Conservation (phyloP, 1,139 yeast genomes). For the Pneumocystis murina region DNA sequence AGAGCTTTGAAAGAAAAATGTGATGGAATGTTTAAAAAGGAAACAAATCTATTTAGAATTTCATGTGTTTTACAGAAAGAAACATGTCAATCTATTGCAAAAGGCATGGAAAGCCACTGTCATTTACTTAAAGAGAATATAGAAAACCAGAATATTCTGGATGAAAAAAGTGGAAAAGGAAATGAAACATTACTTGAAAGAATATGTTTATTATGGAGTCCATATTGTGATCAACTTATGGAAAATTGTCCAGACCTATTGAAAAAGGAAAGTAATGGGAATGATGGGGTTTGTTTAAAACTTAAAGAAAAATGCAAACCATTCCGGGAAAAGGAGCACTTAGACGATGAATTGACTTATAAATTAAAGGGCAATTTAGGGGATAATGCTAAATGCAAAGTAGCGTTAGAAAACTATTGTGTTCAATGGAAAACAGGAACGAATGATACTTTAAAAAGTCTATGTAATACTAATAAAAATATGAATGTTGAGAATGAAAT, state of each 20-base stretch:
- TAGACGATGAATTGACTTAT: background rate
- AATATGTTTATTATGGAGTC: background rate
- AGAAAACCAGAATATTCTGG: no score
- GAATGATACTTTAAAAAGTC: background rate
- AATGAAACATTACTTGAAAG: background rate
- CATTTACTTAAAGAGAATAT: background rate
- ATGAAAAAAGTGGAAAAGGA: background rate
- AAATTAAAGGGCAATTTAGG: background rate
- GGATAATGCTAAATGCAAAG: background rate
- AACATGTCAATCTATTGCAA: background rate
- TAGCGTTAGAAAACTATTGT: background rate
- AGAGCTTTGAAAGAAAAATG: background rate
- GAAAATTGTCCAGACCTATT: background rate
- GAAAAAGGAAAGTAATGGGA: background rate
- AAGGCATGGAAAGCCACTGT: background rate
- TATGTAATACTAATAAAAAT: background rate
- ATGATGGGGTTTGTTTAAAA: background rate
- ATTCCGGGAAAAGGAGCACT: background rate
- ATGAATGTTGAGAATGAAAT: background rate
- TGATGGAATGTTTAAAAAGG: background rate
- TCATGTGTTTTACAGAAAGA: background rate
- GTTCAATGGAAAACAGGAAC: background rate
- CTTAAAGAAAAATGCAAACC: background rate
- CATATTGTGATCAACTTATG: background rate
- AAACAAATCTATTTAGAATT: no score